A percentile compares a stretch with the other conserved stretches of the same genome.
These are phyloP conservation scores for Blepharisma japonicum DNA, from an alignment of 73 alveolate species.

Conservation along the genomic window DNA sequence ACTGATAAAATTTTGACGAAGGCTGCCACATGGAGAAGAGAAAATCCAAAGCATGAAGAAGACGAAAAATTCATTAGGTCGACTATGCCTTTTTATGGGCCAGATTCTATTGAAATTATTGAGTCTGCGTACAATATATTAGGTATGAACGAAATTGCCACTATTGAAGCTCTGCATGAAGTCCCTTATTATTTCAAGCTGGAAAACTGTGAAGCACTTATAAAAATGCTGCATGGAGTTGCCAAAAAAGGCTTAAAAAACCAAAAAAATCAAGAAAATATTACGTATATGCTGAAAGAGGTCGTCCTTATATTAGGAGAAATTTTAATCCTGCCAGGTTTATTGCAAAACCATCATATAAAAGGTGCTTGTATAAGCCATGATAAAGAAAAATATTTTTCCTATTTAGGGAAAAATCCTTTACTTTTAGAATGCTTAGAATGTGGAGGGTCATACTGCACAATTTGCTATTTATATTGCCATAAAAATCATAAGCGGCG, in stretches of 20 bases:
- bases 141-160: neutral
- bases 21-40: too few species aligned
- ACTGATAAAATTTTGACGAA: neutral
- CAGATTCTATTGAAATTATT: conserved; percentile 2
- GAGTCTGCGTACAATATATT: neutral
- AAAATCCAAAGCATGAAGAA: neutral
- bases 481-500: neutral
- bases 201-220: neutral
- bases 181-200: neutral
- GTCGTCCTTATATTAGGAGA: neutral
- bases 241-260: neutral
- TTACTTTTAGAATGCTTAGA: neutral
- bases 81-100: conserved; percentile 20
- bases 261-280: neutral
- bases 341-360: neutral
- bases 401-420: conserved; percentile 2
- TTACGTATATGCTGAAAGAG: neutral
- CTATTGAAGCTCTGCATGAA: neutral
- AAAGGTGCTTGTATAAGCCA: neutral
- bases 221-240: neutral
- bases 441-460: neutral
- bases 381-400: neutral
- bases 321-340: neutral
- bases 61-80: neutral
- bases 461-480: neutral